These are phyloP conservation scores for Adansonia digitata DNA, from an alignment of 345 rosid genomes.

Conservation along the genomic window DNA sequence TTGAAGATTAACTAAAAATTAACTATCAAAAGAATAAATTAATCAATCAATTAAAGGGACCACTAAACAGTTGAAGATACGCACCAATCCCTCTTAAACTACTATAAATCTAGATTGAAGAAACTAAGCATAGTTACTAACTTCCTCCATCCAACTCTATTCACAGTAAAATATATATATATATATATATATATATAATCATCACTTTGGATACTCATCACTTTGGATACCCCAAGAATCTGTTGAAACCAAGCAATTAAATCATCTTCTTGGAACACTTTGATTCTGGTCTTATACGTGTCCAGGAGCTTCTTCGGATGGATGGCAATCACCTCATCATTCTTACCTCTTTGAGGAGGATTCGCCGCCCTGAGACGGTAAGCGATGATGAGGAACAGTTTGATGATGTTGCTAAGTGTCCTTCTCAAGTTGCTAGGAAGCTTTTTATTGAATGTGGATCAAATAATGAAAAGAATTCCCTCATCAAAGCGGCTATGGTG, in stretches of 20 bases:
- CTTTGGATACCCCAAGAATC: constrained; percentile 16
- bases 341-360: constrained; percentile 87
- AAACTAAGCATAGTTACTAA: background rate
- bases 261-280: constrained; percentile 17
- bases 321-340: constrained; percentile 84
- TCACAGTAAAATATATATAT: no score
- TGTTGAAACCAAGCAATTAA: background rate
- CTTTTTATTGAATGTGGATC: constrained; percentile 61
- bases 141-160: no score
- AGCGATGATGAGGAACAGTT: constrained; percentile 80
- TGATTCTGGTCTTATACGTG: constrained; percentile 28
- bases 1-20: constrained; percentile 1
- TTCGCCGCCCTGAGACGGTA: constrained; percentile 87
- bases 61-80: background rate
- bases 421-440: constrained; percentile 63
- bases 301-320: constrained; percentile 73
- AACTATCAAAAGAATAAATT: constrained; percentile 1
- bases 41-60: background rate
- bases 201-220: constrained; percentile 1
- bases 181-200: no score
- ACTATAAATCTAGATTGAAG: background rate
- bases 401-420: constrained; percentile 61
- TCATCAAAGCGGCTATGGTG: constrained; percentile 75
- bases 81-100: background rate
- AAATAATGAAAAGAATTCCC: constrained; percentile 48